These are phyloP conservation scores for Euphorbia peplus DNA, from an alignment of 345 rosid genomes.

Conservation along the genomic window DNA sequence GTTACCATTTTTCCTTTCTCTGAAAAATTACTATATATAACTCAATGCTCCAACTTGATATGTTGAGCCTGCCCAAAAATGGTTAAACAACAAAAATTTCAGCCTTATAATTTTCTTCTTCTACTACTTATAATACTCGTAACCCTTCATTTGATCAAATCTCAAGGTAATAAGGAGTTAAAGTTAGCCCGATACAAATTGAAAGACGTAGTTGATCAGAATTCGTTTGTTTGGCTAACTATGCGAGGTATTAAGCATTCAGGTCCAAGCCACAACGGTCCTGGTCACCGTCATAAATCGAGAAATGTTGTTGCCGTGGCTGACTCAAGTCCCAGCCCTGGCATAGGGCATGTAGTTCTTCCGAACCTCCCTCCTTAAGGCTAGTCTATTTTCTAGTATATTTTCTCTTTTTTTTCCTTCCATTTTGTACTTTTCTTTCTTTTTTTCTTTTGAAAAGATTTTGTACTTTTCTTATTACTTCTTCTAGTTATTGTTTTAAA, in stretches of 20 bases:
- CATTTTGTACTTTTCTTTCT: background rate
- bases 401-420: too few species aligned
- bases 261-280: conserved; percentile 35
- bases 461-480: background rate
- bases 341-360: conserved; percentile 24
- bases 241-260: conserved; percentile 21
- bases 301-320: background rate
- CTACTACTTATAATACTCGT: background rate
- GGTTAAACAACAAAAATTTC: background rate
- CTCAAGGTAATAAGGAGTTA: conserved; percentile 5
- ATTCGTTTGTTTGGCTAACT: background rate
- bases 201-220: background rate
- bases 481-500: too few species aligned
- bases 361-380: background rate
- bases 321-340: conserved; percentile 39
- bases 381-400: background rate
- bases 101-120: background rate
- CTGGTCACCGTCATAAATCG: conserved; percentile 29
- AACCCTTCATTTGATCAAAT: background rate
- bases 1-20: background rate
- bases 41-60: conserved; percentile 2
- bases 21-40: background rate
- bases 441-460: background rate
- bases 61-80: background rate
- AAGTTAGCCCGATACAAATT: background rate